Evolutionary conservation across 495 filamentous ascomycete genomes (phyloP).

Genomic region (Annulohypoxylon moriforme): DNA sequence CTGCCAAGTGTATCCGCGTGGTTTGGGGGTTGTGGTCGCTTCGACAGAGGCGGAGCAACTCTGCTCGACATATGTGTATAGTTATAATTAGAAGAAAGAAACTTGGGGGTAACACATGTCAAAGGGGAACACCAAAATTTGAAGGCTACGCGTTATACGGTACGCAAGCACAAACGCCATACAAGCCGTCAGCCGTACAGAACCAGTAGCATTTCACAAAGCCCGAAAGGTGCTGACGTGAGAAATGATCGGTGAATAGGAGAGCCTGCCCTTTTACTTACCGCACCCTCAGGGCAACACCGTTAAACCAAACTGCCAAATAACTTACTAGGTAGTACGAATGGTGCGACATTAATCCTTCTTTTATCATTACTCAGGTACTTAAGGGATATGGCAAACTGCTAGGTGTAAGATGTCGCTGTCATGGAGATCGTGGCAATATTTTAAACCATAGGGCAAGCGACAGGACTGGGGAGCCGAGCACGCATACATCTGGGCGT

Average conservation of each 20-base stretch:
- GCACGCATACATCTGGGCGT: not conserved
- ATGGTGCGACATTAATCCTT: not conserved
- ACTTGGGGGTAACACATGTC: slow-evolving; percentile 7
- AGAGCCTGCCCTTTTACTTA: slow-evolving; percentile 10
- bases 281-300: not conserved
- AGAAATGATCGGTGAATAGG: slow-evolving; percentile 36
- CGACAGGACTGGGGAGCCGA: slow-evolving; percentile 14
- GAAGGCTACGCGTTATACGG: slow-evolving; percentile 22
- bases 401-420: not conserved
- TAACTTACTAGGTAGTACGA: too few relatives aligned
- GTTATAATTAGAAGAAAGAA: slow-evolving; percentile 30
- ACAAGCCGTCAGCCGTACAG: slow-evolving; percentile 20
- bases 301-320: not conserved
- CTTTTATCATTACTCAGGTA: not conserved
- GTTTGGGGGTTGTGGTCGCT: slow-evolving; percentile 20
- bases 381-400: not conserved
- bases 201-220: slow-evolving; percentile 31
- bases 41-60: slow-evolving; percentile 30
- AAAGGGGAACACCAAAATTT: slow-evolving; percentile 5
- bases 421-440: slow-evolving; percentile 30
- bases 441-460: slow-evolving; percentile 5
- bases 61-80: slow-evolving; percentile 8
- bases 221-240: slow-evolving; percentile 37
- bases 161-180: slow-evolving; percentile 33
- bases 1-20: slow-evolving; percentile 21